Conservation (phyloP, 2,329 filamentous ascomycete genomes). For the Alternaria sp. region DNA sequence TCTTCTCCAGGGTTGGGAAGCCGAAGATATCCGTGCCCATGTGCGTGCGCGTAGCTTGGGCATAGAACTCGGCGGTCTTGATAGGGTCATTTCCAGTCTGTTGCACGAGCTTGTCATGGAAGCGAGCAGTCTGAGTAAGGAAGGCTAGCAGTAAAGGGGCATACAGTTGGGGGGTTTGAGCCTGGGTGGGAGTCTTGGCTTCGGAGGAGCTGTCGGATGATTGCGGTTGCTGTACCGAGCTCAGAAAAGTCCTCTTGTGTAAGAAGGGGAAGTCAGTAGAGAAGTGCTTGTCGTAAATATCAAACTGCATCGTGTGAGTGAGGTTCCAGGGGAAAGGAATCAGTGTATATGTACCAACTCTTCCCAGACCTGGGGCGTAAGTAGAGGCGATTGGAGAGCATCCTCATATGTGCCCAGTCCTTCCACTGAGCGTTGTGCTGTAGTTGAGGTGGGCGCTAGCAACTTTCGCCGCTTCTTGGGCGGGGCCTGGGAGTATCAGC, state of each 20-base stretch:
- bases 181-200: constrained; percentile 37
- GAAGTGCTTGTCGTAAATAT: constrained; percentile 75
- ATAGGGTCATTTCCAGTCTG: constrained; percentile 22
- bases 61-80: constrained; percentile 69
- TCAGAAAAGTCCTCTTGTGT: constrained; percentile 69
- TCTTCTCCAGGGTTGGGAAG: constrained; percentile 66
- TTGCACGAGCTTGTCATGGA: constrained; percentile 63
- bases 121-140: constrained; percentile 73
- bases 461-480: constrained; percentile 50
- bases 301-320: constrained; percentile 53
- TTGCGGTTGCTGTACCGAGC: constrained; percentile 33
- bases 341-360: constrained; percentile 56
- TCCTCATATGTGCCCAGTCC: constrained; percentile 61
- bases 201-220: constrained; percentile 46
- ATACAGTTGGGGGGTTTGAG: constrained; percentile 57
- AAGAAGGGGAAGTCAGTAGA: constrained; percentile 76
- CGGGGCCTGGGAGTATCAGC: constrained; percentile 18
- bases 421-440: constrained; percentile 49
- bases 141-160: constrained; percentile 69
- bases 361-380: constrained; percentile 72
- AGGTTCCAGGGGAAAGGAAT: no score
- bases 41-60: constrained; percentile 64
- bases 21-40: constrained; percentile 40
- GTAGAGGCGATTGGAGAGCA: constrained; percentile 66
- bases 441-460: constrained; percentile 43